Evolutionary conservation across 345 rosid species (phyloP).

Genomic region (Aquilaria yunnanensis): DNA sequence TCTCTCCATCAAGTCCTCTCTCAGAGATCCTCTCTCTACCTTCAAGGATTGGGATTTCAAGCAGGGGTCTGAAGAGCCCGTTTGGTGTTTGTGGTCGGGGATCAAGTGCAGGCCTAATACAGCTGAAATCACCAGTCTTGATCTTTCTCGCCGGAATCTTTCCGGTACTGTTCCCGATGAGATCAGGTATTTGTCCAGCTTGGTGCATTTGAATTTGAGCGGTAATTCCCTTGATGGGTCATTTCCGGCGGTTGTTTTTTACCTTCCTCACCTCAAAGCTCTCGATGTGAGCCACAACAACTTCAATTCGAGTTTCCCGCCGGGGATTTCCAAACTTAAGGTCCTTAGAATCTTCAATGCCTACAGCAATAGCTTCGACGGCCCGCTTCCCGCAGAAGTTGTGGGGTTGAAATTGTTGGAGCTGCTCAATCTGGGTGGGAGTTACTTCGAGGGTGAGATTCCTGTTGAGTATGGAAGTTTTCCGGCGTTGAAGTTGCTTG

Average conservation of each 20-base stretch:
- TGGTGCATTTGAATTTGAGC: constrained; percentile 70
- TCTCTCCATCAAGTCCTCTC: constrained; percentile 64
- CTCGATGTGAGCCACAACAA: constrained; percentile 82
- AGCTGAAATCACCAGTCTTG: constrained; percentile 51
- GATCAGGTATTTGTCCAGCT: constrained; percentile 47
- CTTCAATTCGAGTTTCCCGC: constrained; percentile 69
- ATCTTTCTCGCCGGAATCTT: constrained; percentile 71
- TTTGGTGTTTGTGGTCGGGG: constrained; percentile 94
- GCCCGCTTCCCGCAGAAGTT: constrained; percentile 57
- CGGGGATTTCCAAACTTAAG: constrained; percentile 71
- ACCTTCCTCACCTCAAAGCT: constrained; percentile 45
- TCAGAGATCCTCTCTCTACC: constrained; percentile 44
- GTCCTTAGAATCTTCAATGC: constrained; percentile 58
- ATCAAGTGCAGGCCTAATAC: constrained; percentile 50
- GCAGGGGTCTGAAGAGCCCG: constrained; percentile 24
- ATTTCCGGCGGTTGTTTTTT: constrained; percentile 48
- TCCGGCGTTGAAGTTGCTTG: constrained; percentile 39
- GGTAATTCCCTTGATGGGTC: constrained; percentile 52
- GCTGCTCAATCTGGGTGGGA: constrained; percentile 89
- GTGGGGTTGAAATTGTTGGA: constrained; percentile 48
- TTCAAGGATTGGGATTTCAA: constrained; percentile 72
- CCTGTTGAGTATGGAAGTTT: constrained; percentile 59
- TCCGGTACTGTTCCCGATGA: constrained; percentile 63
- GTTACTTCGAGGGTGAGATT: constrained; percentile 80
- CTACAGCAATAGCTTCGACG: constrained; percentile 74